phyloP scores from a whole-genome alignment of 768 basidiomycete genomes.

The Suillus luteus region DNA sequence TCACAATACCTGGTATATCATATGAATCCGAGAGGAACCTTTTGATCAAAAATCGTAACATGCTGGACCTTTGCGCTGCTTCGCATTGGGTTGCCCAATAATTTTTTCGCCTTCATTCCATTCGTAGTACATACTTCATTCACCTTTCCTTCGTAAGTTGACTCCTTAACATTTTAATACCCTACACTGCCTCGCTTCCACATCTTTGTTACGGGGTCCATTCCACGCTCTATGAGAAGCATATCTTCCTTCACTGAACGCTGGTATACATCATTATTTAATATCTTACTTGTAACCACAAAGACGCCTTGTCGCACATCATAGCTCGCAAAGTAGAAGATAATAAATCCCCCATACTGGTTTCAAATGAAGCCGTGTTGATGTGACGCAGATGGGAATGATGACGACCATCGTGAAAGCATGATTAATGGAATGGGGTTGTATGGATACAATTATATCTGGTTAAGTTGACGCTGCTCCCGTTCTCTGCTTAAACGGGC shows the following conservation, averaged over 20 bases:
- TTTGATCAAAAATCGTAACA: slow-evolving; percentile 16
- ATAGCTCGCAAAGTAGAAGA: slow-evolving; percentile 1
- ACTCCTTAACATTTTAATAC: slow-evolving; percentile 2
- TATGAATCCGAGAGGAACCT: slow-evolving; percentile 16
- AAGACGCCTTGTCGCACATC: slow-evolving; percentile 1
- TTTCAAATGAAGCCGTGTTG: neutral
- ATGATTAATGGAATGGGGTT: neutral
- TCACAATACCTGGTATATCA: slow-evolving; percentile 19
- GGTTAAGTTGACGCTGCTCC: slow-evolving; percentile 15
- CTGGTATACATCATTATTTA: slow-evolving; percentile 5
- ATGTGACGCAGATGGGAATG: neutral
- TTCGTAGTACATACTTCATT: slow-evolving; percentile 25
- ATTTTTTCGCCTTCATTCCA: slow-evolving; percentile 18
- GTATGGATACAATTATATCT: slow-evolving; percentile 3
- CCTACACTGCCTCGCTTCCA: slow-evolving; percentile 2
- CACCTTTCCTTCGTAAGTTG: slow-evolving; percentile 1
- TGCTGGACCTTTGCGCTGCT: slow-evolving; percentile 2
- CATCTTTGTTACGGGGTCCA: neutral
- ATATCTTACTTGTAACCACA: slow-evolving; percentile 8
- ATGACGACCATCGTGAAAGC: neutral
- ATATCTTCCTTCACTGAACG: neutral
- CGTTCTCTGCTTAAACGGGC: slow-evolving; percentile 59
- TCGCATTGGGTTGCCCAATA: slow-evolving; percentile 12
- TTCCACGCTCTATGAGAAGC: neutral
- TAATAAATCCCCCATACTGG: neutral